These are phyloP conservation scores for Atkinsonella hypoxylon DNA, from an alignment of 2,329 filamentous ascomycete genomes.

Conservation along the genomic window DNA sequence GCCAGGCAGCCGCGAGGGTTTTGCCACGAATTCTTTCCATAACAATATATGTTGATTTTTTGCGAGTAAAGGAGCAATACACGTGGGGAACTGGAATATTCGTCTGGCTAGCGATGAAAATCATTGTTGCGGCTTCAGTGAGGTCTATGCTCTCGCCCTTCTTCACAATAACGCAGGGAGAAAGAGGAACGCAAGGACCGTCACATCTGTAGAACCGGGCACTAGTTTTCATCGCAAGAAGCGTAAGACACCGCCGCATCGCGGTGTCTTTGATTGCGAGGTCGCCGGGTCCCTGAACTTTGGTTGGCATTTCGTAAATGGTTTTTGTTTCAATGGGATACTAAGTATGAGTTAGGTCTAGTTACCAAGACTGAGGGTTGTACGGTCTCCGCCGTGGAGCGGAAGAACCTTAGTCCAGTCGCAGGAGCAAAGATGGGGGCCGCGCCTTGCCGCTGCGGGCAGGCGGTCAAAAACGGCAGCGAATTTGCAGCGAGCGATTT, in stretches of 20 bases:
- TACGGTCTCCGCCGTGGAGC: background rate
- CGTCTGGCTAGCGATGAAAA: conserved; percentile 11
- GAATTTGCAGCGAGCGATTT: too few relatives aligned
- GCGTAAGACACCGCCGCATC: background rate
- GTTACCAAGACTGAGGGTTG: background rate
- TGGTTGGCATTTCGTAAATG: background rate
- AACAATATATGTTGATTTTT: conserved; percentile 29
- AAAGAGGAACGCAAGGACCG: background rate
- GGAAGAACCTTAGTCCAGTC: background rate
- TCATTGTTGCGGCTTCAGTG: conserved; percentile 13
- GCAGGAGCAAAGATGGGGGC: too few relatives aligned
- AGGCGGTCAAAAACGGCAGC: too few relatives aligned
- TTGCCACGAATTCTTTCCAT: conserved; percentile 26
- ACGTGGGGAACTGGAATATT: conserved; percentile 12
- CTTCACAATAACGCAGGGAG: background rate
- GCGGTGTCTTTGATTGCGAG: background rate
- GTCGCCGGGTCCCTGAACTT: background rate
- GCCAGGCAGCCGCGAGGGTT: conserved; percentile 9
- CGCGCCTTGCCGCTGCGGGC: too few relatives aligned
- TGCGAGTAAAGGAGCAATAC: conserved; percentile 22
- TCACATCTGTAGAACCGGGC: background rate
- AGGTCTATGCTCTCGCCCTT: background rate
- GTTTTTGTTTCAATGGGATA: background rate
- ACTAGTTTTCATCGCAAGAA: background rate
- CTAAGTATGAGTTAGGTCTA: background rate